A percentile compares a stretch with the other conserved stretches of the same genome.
Conservation (phyloP, 1,139 yeast species). For the Petasospora fabianii region DNA sequence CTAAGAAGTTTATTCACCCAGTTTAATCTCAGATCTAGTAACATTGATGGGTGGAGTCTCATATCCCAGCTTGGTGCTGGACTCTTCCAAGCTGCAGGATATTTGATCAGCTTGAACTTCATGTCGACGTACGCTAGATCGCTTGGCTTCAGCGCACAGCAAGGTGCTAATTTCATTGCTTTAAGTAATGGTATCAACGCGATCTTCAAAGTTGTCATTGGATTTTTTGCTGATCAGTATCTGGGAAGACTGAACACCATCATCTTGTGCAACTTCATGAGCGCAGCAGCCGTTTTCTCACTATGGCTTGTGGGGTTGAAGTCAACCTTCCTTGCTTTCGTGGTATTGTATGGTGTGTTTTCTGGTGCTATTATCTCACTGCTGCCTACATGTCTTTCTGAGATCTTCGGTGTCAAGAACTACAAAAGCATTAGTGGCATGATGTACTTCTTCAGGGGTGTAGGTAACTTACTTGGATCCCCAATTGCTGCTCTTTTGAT, state of each 20-base stretch:
- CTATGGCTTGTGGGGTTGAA: constrained; percentile 35
- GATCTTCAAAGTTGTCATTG: constrained; percentile 36
- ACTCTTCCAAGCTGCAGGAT: constrained; percentile 40
- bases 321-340: constrained; percentile 35
- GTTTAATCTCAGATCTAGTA: constrained; percentile 22
- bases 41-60: constrained; percentile 25
- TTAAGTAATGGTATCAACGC: constrained; percentile 42
- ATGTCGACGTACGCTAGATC: constrained; percentile 41
- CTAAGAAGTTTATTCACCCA: constrained; percentile 10
- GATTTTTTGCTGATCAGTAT: constrained; percentile 34
- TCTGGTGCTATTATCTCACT: constrained; percentile 40
- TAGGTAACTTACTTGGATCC: constrained; percentile 35
- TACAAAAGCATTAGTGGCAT: constrained; percentile 27
- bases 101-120: constrained; percentile 38
- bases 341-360: constrained; percentile 37
- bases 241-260: constrained; percentile 39
- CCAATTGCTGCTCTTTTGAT: constrained; percentile 36
- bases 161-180: constrained; percentile 43
- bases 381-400: constrained; percentile 39
- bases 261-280: constrained; percentile 34
- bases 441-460: constrained; percentile 34
- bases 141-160: constrained; percentile 33
- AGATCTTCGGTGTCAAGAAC: constrained; percentile 36
- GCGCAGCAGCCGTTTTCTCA: constrained; percentile 33
- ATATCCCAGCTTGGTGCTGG: constrained; percentile 34